Percentiles rank a stretch among this genome's conserved stretches.
Conservation (phyloP, 768 basidiomycete genomes). For the Amylocystis lapponica region DNA sequence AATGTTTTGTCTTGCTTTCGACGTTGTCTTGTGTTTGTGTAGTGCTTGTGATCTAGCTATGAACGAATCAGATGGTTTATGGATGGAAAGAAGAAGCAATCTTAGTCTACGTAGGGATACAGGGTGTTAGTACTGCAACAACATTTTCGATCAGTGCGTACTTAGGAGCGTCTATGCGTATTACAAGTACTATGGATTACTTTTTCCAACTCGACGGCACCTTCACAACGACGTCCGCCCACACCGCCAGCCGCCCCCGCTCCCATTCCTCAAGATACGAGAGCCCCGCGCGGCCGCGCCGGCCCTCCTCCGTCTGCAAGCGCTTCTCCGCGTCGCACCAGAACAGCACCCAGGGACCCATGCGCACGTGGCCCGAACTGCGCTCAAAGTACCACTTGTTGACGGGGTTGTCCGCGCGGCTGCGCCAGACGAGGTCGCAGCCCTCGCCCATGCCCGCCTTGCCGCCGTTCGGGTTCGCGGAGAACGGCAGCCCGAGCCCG, state of each 20-base stretch:
- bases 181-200: conserved; percentile 1
- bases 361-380: conserved; percentile 81
- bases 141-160: neutral
- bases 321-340: conserved; percentile 98
- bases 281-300: conserved; percentile 55
- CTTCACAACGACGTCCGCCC: conserved; percentile 61
- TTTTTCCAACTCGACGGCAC: conserved; percentile 77
- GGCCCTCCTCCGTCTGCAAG: conserved; percentile 62
- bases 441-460: conserved; percentile 85
- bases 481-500: conserved; percentile 88
- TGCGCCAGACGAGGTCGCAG: conserved; percentile 95
- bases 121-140: neutral
- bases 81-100: no score
- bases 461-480: conserved; percentile 93
- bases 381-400: conserved; percentile 99
- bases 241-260: conserved; percentile 57
- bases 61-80: no score
- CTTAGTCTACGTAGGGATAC: neutral
- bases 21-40: no score
- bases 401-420: conserved; percentile 87
- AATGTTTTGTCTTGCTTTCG: no score
- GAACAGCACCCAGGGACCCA: conserved; percentile 89
- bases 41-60: no score
- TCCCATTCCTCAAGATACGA: conserved; percentile 79
- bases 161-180: neutral